Evolutionary conservation across 495 filamentous ascomycete species (phyloP).

Genomic region (Bathelium albidoporum): DNA sequence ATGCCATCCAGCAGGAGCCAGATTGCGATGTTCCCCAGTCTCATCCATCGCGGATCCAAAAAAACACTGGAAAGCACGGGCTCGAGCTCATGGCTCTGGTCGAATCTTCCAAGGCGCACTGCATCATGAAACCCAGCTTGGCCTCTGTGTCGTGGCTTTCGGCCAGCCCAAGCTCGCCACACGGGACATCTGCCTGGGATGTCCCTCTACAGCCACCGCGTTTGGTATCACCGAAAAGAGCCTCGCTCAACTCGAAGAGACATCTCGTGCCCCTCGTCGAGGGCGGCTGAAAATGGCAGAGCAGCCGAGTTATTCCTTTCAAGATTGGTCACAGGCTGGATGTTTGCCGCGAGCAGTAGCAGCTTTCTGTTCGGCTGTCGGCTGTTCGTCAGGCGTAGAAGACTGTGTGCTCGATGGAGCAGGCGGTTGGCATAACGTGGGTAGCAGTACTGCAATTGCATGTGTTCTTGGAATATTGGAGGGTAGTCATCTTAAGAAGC

Average conservation of each 20-base stretch:
- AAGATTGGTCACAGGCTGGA: not conserved
- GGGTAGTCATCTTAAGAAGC: not conserved
- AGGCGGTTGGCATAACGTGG: not conserved
- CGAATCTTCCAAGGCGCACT: not conserved
- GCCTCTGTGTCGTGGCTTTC: not conserved
- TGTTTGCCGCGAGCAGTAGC: not conserved
- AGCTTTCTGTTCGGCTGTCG: not conserved
- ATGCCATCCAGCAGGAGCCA: not conserved
- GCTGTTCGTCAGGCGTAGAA: not conserved
- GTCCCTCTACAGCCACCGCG: not conserved
- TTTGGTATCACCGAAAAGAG: not conserved
- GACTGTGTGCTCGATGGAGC: not conserved
- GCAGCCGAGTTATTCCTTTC: not conserved
- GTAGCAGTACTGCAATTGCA: not conserved
- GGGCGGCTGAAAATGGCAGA: not conserved
- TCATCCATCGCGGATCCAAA: not conserved
- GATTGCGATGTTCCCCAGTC: not conserved
- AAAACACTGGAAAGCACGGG: not conserved
- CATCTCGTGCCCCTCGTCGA: not conserved
- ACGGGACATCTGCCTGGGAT: not conserved
- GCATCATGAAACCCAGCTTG: not conserved
- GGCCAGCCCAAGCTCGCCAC: not conserved
- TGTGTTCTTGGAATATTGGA: not conserved
- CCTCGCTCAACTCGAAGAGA: not conserved
- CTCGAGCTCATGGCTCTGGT: not conserved